A percentile compares a stretch with the other conserved stretches of the same genome.
phyloP scores from a whole-genome alignment of 83 land plant species.

The Larix sibirica region DNA sequence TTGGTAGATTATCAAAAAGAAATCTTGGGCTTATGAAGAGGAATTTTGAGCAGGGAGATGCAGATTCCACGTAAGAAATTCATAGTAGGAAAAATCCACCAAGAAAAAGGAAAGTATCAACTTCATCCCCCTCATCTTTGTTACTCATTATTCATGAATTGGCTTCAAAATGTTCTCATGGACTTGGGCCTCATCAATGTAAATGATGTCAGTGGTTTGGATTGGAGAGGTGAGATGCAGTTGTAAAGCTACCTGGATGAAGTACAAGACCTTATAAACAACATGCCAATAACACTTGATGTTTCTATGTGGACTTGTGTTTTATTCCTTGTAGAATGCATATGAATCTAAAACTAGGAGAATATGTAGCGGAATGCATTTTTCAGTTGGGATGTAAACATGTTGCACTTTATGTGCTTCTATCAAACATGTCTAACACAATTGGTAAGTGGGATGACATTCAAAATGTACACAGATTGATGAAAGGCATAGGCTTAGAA shows the following conservation, averaged over 20 bases:
- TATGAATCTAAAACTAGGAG: constrained; percentile 18
- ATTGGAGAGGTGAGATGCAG: too few species aligned
- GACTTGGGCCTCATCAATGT: too few species aligned
- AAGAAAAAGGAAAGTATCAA: constrained; percentile 27
- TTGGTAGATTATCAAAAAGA: constrained; percentile 53
- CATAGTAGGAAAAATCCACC: constrained; percentile 23
- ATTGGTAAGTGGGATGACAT: constrained; percentile 46
- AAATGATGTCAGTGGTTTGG: too few species aligned
- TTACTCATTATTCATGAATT: too few species aligned
- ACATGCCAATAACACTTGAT: constrained; percentile 16
- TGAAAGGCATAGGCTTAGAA: too few species aligned
- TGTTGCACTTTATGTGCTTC: constrained; percentile 35
- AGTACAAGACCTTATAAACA: too few species aligned
- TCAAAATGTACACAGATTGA: constrained; percentile 29
- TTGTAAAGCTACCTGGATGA: too few species aligned
- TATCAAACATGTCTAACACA: constrained; percentile 42
- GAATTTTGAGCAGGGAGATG: constrained; percentile 1
- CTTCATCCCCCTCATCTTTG: neutral
- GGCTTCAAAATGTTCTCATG: too few species aligned
- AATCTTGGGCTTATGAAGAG: constrained; percentile 52
- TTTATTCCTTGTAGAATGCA: constrained; percentile 23
- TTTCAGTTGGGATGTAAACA: constrained; percentile 20
- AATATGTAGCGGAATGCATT: constrained; percentile 18
- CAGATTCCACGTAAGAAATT: constrained; percentile 28
- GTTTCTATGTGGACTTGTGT: constrained; percentile 26